phyloP scores from a whole-genome alignment of 2,329 filamentous ascomycete species.

The Sarocladium kiliense region DNA sequence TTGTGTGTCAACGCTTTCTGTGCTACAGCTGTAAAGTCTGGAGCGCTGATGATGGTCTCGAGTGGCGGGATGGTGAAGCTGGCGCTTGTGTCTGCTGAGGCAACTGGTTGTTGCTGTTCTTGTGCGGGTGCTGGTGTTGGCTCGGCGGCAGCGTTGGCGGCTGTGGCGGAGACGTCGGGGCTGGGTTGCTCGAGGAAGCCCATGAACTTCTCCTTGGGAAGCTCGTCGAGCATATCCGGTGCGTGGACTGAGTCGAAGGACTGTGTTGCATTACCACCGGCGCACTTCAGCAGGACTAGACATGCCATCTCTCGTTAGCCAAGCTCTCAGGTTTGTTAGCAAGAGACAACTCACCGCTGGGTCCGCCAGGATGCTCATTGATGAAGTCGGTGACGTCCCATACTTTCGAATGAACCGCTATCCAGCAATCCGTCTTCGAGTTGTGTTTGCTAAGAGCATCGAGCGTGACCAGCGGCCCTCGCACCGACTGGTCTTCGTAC shows the following conservation, averaged over 20 bases:
- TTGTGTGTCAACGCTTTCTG: slow-evolving; percentile 38
- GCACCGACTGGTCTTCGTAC: not conserved
- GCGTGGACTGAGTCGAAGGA: slow-evolving; percentile 47
- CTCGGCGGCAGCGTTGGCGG: not conserved
- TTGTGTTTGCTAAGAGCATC: slow-evolving; percentile 43
- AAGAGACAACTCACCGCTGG: slow-evolving; percentile 21
- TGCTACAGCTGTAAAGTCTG: slow-evolving; percentile 45
- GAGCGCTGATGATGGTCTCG: slow-evolving; percentile 39
- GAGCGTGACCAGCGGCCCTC: slow-evolving; percentile 14
- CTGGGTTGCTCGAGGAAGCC: slow-evolving; percentile 40
- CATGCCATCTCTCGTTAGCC: not conserved
- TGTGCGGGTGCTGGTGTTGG: not conserved
- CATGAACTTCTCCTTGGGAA: slow-evolving; percentile 40
- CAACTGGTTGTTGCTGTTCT: not conserved
- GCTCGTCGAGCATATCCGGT: slow-evolving; percentile 31
- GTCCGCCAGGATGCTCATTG: slow-evolving; percentile 30
- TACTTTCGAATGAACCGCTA: slow-evolving; percentile 62
- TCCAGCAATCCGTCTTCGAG: slow-evolving; percentile 51
- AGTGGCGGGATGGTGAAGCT: slow-evolving; percentile 29
- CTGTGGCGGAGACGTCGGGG: slow-evolving; percentile 24
- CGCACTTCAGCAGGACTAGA: slow-evolving; percentile 45
- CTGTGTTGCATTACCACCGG: slow-evolving; percentile 48
- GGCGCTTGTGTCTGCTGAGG: slow-evolving; percentile 9
- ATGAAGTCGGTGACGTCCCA: slow-evolving; percentile 67
- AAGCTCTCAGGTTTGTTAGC: not conserved